Base-by-base conservation (phyloP, 225 moss, liverwort and hornwort species). In the Pleurozium schreberi region DNA sequence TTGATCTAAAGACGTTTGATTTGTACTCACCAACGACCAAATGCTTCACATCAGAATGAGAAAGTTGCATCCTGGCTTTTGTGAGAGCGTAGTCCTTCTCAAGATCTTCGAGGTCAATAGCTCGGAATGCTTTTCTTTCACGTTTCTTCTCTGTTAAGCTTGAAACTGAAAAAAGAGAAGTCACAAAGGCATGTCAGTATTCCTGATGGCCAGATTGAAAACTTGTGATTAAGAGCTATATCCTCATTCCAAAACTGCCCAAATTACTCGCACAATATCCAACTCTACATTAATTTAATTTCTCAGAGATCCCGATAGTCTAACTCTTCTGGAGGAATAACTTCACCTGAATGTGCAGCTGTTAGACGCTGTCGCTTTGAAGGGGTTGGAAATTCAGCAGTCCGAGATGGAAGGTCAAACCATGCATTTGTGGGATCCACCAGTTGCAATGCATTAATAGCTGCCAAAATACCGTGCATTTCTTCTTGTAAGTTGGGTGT, bases 21-120 rank as follows among this genome's bases (percentile, higher is more conserved):
- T 83, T 84, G 60, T 82, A 82, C 95, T 95, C 90, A 95, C 95
- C 94, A 81, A 96, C 84, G 63, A 92, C 92, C 87, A 96, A 88
- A 84, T 92, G 92, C 86, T 96, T 96, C 52, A 94, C 91, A 76
- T 96, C 96, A 58, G 97, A 96, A 80, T 90, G 90, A 88, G 96
- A 84, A 58, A 99, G 96, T 90, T 99, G 96, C 90, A 96, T 89
- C 92, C 96, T 94, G 90, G 97, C 99, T 89, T 93, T 92, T 66
- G 99, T 95, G 43, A 96, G 93, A n/a, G 99, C 97, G 88, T 97
- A 97, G 82, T 99, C 99, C 87, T 95, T 97, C 82, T 96, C 96
- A 68, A 99, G 95, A 71, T 96, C 95, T 88, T 96, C 94, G 85
- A 96, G 92, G 84, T 96, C 96, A 69, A 97, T 64, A 84, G 93